A percentile compares a stretch with the other conserved stretches of the same genome.
These are phyloP conservation scores for Bothriochloa decipiens DNA, from an alignment of 176 grass and related monocot species.

Conservation along the genomic window DNA sequence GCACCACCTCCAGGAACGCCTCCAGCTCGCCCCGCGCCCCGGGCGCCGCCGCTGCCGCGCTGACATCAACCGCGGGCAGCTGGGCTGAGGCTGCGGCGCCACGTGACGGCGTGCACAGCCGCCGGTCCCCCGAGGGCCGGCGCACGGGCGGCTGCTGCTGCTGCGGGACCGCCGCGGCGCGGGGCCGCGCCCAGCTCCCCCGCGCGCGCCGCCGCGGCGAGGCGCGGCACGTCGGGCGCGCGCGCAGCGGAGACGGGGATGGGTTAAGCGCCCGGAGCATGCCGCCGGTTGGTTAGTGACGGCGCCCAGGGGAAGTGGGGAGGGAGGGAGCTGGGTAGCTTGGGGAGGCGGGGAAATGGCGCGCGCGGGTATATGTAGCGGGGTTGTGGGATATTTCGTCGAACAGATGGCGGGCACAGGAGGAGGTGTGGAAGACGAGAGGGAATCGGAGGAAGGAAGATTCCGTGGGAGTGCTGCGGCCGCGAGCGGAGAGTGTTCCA, in stretches of 20 bases:
- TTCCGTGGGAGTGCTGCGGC: conserved; percentile 53
- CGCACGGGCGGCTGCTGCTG: conserved; percentile 75
- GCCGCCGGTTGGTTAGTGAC: not conserved
- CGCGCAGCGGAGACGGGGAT: conserved; percentile 62
- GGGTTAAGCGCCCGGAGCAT: conserved; percentile 75
- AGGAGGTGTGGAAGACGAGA: not conserved
- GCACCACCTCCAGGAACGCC: conserved; percentile 84
- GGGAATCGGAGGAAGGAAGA: conserved; percentile 77
- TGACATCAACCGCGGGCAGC: not conserved
- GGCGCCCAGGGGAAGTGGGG: too few species aligned
- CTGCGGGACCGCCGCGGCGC: conserved; percentile 61
- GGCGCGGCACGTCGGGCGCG: conserved; percentile 54
- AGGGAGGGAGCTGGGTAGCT: not conserved
- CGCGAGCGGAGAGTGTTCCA: conserved; percentile 24
- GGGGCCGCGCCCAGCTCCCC: not conserved
- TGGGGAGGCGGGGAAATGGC: conserved; percentile 16
- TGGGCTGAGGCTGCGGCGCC: not conserved
- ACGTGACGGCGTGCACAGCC: conserved; percentile 50
- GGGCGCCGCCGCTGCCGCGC: not conserved
- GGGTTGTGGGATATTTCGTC: conserved; percentile 63
- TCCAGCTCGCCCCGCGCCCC: conserved; percentile 58
- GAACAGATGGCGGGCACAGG: conserved; percentile 52
- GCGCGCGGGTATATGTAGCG: conserved; percentile 37
- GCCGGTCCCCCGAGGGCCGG: conserved; percentile 54
- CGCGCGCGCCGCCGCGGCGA: conserved; percentile 38